These are phyloP conservation scores for Colletotrichum phormii DNA, from an alignment of 2,329 filamentous ascomycete species.

Conservation along the genomic window DNA sequence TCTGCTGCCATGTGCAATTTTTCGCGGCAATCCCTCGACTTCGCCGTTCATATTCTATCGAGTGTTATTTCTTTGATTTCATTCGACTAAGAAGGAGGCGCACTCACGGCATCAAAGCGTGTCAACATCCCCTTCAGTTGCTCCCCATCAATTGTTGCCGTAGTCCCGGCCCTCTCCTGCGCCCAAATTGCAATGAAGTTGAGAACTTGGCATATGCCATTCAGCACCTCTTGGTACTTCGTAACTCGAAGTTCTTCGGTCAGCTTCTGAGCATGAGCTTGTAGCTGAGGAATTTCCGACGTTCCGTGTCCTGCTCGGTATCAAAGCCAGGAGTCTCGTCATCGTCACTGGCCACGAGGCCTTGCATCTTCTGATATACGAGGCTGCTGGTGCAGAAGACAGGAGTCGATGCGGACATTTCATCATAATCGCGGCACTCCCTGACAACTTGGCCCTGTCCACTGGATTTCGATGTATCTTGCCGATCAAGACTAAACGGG, in stretches of 20 bases:
- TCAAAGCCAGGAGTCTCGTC: constrained; percentile 63
- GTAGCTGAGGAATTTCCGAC: constrained; percentile 67
- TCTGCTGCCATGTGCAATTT: not conserved
- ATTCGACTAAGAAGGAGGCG: fast-evolving
- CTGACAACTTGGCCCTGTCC: too few species aligned
- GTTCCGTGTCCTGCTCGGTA: constrained; percentile 64
- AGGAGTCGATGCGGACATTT: constrained; percentile 65
- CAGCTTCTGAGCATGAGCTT: constrained; percentile 55
- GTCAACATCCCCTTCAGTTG: not conserved
- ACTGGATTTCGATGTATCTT: not conserved
- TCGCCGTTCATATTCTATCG: not conserved
- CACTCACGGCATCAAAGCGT: not conserved
- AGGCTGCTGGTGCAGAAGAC: constrained; percentile 76
- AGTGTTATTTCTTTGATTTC: not conserved
- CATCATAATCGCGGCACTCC: constrained; percentile 65
- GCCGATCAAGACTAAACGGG: not conserved
- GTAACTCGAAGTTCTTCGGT: constrained; percentile 15
- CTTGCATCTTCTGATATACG: constrained; percentile 72
- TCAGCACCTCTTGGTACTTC: constrained; percentile 7
- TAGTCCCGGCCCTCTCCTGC: not conserved
- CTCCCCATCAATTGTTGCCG: not conserved
- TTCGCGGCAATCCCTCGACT: not conserved
- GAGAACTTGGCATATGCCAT: not conserved
- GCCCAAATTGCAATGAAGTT: constrained; percentile 23
- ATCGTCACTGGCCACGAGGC: constrained; percentile 41